Evolutionary conservation across 139 green algal genomes (phyloP), one percentile per base, ranked within the genome.

Genomic region (Micractinium sp.): DNA sequence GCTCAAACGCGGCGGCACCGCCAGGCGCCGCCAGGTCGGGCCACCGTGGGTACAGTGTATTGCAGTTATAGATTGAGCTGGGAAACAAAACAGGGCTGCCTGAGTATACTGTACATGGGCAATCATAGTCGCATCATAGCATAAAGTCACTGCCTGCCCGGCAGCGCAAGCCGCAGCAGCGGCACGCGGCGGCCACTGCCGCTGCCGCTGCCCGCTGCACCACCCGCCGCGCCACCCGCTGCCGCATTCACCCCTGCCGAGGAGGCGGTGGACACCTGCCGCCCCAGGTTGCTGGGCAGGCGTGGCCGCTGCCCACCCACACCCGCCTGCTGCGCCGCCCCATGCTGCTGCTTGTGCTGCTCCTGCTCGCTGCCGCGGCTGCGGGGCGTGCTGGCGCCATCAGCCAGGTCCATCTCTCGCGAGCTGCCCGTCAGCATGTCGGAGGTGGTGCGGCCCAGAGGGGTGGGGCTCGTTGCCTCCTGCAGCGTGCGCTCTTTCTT

Each of bases 401-500:
- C 83, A 25, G 61, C 60, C 14, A 74, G 22, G 31, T 36, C 29
- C 38, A 79, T 41, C 20, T 79, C 83, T 36, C 63, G 35, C 3
- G 35, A 29, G 7, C 33, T 41, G 33, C 12, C 20, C 1, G 25
- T 63, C 82, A 36, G 61, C 63, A 61, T 67, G 66, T 87, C 83
- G 31, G 67, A 81, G 31, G 31, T 25, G 66, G 67, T 87, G 67
- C 41, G 83, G 36, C 38, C 38, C 83, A 87, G 83, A 2, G 73
- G 27, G 38, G 27, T 14, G 36, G 83, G 83, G 67, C 83, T 87
- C 29, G 83, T 81, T 25, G 41, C 83, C 67, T 87, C 83, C 67
- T 87, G 83, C 83, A 87, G 66, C 66, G 67, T 81, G 14, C 83
- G 83, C 29, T 87, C 83, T 38, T 87, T 87, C 83, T 87, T 87